Evolutionary conservation across 164 flowering plant species (phyloP), one percentile per base, ranked within the genome.

Genomic region (Piper longum): DNA sequence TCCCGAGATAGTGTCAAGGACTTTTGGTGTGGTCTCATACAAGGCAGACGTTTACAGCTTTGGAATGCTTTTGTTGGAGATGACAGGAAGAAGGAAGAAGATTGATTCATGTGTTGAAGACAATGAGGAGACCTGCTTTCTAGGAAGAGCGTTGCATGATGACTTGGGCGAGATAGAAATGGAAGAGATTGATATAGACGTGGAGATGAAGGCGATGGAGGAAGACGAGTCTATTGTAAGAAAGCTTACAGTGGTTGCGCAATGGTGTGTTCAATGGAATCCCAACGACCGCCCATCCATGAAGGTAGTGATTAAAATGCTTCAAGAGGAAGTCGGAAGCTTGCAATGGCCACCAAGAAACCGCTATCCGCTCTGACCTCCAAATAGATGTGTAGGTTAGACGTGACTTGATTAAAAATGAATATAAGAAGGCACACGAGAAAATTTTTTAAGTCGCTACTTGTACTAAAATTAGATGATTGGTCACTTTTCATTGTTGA

Each of bases 191-290:
- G 52, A 48, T 9, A 48, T 48, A 48, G 52, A 48, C 52, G 3
- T 48, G 11, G 52, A 48, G 52, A 9, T 48, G 52, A 14, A 4
- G 4, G 55, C 4, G 36, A 58, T 5, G 14, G 61, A 51, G 16
- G 62, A 52, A 52, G 64, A 67, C 8, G 63, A 69, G 17, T 59
- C 52, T 36, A 59, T 48, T 54, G 64, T 19, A 41, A 64, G 41
- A 51, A 69, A 69, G 71, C 61, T 69, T 19, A 48, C 62, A 7
- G 41, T 59, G 48, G 57, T 69, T 54, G 66, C 57, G 16, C 59
- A 63, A 5, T 69, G 71, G 71, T 63, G 71, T 52, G 58, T 69
- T 51, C 72, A 69, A 43, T 58, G 67, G 59, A 64, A 59, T 26
- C 68, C 72, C 14, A 59, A 54, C 14, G 62, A 64, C 40, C 57